Evolutionary conservation across 2,329 filamentous ascomycete genomes (phyloP), one percentile per base, ranked within the genome.

Genomic region (Sordariomycetes sp.): DNA sequence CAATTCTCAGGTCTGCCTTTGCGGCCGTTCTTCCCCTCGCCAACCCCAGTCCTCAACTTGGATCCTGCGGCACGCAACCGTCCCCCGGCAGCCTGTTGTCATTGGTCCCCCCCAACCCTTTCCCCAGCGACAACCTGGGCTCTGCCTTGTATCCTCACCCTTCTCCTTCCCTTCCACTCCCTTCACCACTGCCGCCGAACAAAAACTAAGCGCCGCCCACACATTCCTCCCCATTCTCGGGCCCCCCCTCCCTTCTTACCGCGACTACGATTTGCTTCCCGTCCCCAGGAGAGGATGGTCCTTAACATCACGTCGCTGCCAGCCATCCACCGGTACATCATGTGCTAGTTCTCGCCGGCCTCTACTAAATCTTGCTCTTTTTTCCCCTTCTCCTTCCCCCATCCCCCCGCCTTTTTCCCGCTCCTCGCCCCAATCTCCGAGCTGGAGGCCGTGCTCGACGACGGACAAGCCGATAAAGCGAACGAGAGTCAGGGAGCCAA

Each of bases 191-290:
- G 28, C 32, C 34, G 50, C 52, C 50, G 53, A 53, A 53, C 55
- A 57, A 57, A 57, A 57, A 45, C 55, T 53, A 53, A 53, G 55
- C 51, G 55, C 55, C 55, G 55, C 55, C 55, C 51, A 24, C 55
- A 57, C 55, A 53, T 35, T 53, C 35, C 35, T 57, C 22, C n/a
- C 35, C 55, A n/a, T 57, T 53, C 51, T 53, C 55, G 39, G 52
- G 25, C 22, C 55, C 55, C 55, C 39, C 45, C 45, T 56, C 32
- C 45, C 45, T 56, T 50, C 45, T 50, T 50, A 50, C 45, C 45
- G 45, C 32, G 32, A 50, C 42, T 50, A n/a, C 50, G 32, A 13
- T 56, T 51, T 25, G 25, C 34, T 22, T 32, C 28, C 34, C 42
- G 25, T 22, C 42, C 22, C 54, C 17, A 24, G 54, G 32, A 56